Conservation (phyloP, 805 yeast species). For the Barnettozyma botsteinii region DNA sequence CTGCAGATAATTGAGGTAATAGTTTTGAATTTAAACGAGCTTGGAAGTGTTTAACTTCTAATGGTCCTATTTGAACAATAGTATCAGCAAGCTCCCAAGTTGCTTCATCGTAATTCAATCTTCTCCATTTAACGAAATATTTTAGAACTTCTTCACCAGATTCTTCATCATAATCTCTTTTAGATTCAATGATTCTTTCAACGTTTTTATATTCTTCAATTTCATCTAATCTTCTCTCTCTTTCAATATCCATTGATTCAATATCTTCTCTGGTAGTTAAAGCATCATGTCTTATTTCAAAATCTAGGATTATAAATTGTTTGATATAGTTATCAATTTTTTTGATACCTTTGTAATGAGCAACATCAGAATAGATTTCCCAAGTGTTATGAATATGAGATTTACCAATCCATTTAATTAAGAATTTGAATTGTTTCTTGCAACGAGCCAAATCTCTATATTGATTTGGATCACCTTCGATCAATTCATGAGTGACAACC, state of each 20-base stretch:
- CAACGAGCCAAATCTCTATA: conserved; percentile 42
- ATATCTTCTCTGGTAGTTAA: conserved; percentile 83
- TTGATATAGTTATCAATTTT: conserved; percentile 87
- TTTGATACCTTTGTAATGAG: conserved; percentile 64
- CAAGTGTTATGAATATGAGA: conserved; percentile 95
- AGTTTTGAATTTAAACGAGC: conserved; percentile 77
- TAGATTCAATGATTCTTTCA: conserved; percentile 85
- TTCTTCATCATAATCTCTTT: conserved; percentile 55
- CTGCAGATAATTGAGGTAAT: conserved; percentile 73
- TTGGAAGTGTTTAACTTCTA: conserved; percentile 78
- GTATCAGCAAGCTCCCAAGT: conserved; percentile 94
- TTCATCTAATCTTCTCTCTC: conserved; percentile 79
- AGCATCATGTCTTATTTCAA: conserved; percentile 73
- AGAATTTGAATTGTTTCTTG: conserved; percentile 51
- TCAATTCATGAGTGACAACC: conserved; percentile 51
- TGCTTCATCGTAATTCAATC: conserved; percentile 89
- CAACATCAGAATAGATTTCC: conserved; percentile 59
- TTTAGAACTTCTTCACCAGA: conserved; percentile 59
- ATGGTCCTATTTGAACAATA: conserved; percentile 79
- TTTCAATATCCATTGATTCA: conserved; percentile 89
- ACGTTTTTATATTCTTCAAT: conserved; percentile 77
- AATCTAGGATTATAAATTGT: conserved; percentile 66
- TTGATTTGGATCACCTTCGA: conserved; percentile 28
- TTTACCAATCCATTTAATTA: conserved; percentile 80
- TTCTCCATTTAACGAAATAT: conserved; percentile 89